Base-by-base conservation (phyloP, 257 asterid species). In the Solanum sejunctum region DNA sequence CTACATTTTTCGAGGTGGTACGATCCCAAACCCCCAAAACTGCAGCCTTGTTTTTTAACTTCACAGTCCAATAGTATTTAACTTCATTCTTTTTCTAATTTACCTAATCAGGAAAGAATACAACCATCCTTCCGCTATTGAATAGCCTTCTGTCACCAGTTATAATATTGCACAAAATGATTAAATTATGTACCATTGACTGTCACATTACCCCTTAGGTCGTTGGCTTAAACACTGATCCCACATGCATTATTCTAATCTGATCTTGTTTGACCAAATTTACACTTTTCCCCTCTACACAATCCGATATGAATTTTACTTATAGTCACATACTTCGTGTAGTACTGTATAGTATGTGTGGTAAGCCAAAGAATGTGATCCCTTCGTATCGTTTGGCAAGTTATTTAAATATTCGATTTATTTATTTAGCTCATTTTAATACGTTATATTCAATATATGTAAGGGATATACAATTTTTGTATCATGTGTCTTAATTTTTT, bases 1-100 rank as follows among this genome's bases (percentile, higher is more conserved):
- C 84, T 88, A 86, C 4, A 87, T 56, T 81, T 67, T 87, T 73
- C 89, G 84, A 88, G 91, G 91, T 79, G 84, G 88, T 88, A 87
- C 81, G 88, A 73, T 81, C 89, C 61, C 88, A 90, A 90, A 89
- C 89, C 92, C 90, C 87, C 78, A 85, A 72, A 82, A 16, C 43
- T 4, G 49, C 21, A 21, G 47, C 60, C 60, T 47, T 73, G n/a
- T 83, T 86, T 36, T 72, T n/a, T 12, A 64, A 82, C 84, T 87
- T 83, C 87, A 23, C 13, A 49, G 8, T 72, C 85, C 54, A 47
- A 58, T 67, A 85, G 58, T 61, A 26, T 20, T 85, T 82, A 70
- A 63, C 52, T 77, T 45, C 16, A 6, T 67, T 49, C n/a, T 57
- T 64, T 57, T 49, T 23, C 63, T 32, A 73, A 52, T 81, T 81